These are phyloP conservation scores for Mycena belliarum DNA, from an alignment of 768 basidiomycete species.

Conservation along the genomic window DNA sequence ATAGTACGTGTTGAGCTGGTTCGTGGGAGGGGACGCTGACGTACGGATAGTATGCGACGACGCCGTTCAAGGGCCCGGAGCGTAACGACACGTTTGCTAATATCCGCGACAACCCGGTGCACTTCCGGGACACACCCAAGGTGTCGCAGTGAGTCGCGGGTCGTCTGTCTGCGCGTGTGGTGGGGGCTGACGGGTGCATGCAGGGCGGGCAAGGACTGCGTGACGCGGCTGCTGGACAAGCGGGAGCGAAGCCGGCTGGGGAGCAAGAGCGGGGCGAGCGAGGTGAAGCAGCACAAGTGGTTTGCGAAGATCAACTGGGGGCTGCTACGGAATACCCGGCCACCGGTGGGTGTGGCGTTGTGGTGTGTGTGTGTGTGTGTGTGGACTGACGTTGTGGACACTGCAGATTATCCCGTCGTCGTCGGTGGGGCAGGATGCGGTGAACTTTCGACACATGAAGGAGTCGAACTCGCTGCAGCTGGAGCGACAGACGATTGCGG, in stretches of 20 bases:
- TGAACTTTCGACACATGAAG: constrained; percentile 88
- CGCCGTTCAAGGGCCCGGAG: constrained; percentile 96
- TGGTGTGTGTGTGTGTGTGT: constrained; percentile 1
- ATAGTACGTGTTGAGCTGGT: constrained; percentile 67
- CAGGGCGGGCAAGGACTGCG: constrained; percentile 87
- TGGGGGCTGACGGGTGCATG: constrained; percentile 3
- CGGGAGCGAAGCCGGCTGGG: constrained; percentile 87
- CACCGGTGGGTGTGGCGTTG: constrained; percentile 69
- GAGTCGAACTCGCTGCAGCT: constrained; percentile 92
- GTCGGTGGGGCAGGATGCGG: constrained; percentile 78
- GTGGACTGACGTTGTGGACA: constrained; percentile 22
- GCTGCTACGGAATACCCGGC: constrained; percentile 85
- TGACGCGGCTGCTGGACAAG: constrained; percentile 88
- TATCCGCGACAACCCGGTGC: constrained; percentile 83
- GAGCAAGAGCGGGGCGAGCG: constrained; percentile 92
- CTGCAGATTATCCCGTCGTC: constrained; percentile 79
- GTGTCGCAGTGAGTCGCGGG: constrained; percentile 69
- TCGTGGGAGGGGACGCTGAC: constrained; percentile 37
- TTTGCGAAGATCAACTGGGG: constrained; percentile 97
- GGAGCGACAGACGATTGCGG: constrained; percentile 56
- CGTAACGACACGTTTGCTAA: constrained; percentile 96
- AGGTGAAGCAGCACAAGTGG: constrained; percentile 99
- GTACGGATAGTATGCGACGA: constrained; percentile 85
- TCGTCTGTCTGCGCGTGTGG: not conserved
- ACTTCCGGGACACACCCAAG: constrained; percentile 84